These are phyloP conservation scores for Ustilago sp. DNA, from an alignment of 1,284 basidiomycete species.

Conservation along the genomic window DNA sequence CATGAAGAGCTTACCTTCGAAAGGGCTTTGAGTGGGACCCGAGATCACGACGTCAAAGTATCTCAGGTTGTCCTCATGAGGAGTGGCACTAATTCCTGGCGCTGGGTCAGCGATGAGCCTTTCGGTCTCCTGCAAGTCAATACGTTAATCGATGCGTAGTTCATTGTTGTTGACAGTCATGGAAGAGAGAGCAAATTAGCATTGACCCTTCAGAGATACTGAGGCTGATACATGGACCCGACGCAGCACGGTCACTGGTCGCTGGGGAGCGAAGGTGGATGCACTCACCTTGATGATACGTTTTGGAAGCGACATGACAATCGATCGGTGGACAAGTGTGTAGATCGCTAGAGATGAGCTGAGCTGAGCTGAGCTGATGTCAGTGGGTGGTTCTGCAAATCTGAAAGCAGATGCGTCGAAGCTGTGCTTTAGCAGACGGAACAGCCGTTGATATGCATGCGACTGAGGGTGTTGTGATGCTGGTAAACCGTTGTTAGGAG, in stretches of 20 bases:
- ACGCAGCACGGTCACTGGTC: no score
- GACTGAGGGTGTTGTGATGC: neutral
- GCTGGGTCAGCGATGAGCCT: constrained; percentile 93
- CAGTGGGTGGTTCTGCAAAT: neutral
- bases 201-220: neutral
- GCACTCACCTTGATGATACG: constrained; percentile 68
- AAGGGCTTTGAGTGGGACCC: constrained; percentile 92
- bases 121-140: constrained; percentile 87
- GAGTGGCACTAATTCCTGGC: constrained; percentile 90
- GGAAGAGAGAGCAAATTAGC: neutral
- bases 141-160: neutral
- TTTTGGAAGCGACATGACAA: constrained; percentile 65
- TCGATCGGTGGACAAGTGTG: neutral
- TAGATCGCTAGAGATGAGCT: neutral
- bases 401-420: neutral
- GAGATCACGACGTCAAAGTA: constrained; percentile 99
- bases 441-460: neutral
- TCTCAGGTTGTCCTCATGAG: constrained; percentile 96
- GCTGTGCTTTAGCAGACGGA: neutral
- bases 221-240: no score
- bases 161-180: neutral
- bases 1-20: constrained; percentile 73
- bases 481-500: neutral
- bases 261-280: neutral
- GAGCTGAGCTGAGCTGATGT: neutral